Evolutionary conservation across 2,329 filamentous ascomycete genomes (phyloP).

Genomic region (Verruconis gallopava): DNA sequence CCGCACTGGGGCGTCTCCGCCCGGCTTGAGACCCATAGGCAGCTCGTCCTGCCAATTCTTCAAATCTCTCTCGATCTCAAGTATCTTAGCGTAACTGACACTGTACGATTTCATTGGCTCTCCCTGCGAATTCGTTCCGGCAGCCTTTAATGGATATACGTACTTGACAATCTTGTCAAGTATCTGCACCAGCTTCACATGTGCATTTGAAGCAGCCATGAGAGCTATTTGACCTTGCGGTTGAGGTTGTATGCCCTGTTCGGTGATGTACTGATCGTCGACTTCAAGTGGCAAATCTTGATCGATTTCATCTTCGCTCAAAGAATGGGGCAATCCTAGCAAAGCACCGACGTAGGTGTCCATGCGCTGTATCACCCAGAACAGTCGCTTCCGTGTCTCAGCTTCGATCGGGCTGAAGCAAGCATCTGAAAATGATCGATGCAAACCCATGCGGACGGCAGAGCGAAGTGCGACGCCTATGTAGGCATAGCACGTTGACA

Average conservation of each 20-base stretch:
- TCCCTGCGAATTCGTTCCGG: constrained; percentile 11
- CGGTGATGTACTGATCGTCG: constrained; percentile 39
- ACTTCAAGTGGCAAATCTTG: constrained; percentile 34
- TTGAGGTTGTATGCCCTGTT: constrained; percentile 37
- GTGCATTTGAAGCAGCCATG: constrained; percentile 48
- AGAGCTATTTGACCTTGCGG: constrained; percentile 41
- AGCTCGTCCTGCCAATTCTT: constrained; percentile 53
- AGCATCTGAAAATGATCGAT: constrained; percentile 33
- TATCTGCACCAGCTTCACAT: constrained; percentile 44
- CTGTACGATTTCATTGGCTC: constrained; percentile 40
- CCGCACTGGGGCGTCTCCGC: constrained; percentile 60
- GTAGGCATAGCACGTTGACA: constrained; percentile 40
- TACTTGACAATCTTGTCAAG: constrained; percentile 49
- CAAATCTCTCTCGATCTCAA: constrained; percentile 50
- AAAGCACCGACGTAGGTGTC: constrained; percentile 40
- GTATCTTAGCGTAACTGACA: constrained; percentile 50
- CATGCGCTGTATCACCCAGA: constrained; percentile 39
- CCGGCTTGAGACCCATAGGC: constrained; percentile 65
- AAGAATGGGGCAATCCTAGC: constrained; percentile 35
- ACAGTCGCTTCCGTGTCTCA: constrained; percentile 37
- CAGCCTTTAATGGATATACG: constrained; percentile 49
- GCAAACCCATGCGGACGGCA: constrained; percentile 37
- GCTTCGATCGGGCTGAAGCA: constrained; percentile 34
- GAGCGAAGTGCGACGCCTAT: constrained; percentile 39
- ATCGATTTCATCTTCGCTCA: constrained; percentile 37